These are phyloP conservation scores for Plasmodium chabaudi DNA, from an alignment of 169 alveolate genomes.

Conservation along the genomic window DNA sequence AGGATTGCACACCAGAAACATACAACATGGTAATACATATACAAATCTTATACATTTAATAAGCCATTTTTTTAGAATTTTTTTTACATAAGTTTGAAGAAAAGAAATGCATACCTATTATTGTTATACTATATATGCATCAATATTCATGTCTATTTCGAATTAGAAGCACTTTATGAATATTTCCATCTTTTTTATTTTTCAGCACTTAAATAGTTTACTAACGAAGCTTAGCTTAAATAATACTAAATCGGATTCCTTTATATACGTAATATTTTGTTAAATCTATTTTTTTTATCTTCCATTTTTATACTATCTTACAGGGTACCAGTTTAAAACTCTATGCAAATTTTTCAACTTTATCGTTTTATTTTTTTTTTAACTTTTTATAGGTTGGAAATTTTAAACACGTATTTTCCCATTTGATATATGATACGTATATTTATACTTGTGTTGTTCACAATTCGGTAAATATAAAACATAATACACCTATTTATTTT, in stretches of 20 bases:
- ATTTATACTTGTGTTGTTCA: constrained; percentile 53
- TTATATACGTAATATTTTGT: constrained; percentile 7
- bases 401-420: constrained; percentile 68
- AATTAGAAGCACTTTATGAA: background rate
- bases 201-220: background rate
- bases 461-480: constrained; percentile 9
- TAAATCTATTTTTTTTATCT: background rate
- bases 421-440: constrained; percentile 50
- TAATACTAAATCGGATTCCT: background rate
- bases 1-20: constrained; percentile 12
- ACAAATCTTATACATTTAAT: no score
- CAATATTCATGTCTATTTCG: no score
- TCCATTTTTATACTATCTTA: background rate
- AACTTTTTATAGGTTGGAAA: constrained; percentile 27
- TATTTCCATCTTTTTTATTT: background rate
- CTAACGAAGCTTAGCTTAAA: background rate
- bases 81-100: no score
- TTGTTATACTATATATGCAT: no score
- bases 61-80: no score
- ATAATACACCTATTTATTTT: background rate
- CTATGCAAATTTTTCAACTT: background rate
- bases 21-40: constrained; percentile 13
- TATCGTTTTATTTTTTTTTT: constrained; percentile 1
- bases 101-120: no score
- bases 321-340: background rate